These are phyloP conservation scores for Gossypium davidsonii DNA, from an alignment of 441 rosid species.

Conservation along the genomic window DNA sequence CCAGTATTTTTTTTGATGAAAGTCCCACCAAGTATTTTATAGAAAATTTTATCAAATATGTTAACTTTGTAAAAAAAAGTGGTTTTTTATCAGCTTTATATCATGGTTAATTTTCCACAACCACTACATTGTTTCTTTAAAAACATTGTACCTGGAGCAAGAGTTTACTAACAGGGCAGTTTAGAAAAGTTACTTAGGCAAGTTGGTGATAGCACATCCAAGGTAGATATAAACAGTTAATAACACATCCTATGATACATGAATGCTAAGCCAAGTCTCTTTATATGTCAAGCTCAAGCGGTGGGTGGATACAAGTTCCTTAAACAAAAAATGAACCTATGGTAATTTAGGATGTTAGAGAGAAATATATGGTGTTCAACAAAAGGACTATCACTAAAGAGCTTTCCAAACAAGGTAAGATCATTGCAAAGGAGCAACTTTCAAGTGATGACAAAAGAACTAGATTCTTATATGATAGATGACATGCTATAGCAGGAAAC, in stretches of 20 bases:
- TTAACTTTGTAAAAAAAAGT: background rate
- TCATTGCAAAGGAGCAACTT: background rate
- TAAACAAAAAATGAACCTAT: background rate
- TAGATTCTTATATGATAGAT: slow-evolving; percentile 2
- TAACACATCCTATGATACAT: background rate
- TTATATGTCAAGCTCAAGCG: slow-evolving; percentile 4
- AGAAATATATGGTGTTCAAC: background rate
- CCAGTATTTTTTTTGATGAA: too few species aligned
- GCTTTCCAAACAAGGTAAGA: background rate
- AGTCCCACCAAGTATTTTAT: too few species aligned
- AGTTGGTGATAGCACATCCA: background rate
- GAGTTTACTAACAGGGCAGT: background rate
- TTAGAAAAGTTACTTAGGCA: background rate
- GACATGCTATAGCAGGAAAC: slow-evolving; percentile 3
- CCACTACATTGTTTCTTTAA: background rate
- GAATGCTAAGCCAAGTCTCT: background rate
- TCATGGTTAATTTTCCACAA: background rate
- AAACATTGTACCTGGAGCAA: background rate
- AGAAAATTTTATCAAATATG: too few species aligned
- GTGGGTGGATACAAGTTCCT: background rate
- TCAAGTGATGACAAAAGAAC: slow-evolving; percentile 6
- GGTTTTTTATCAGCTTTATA: background rate
- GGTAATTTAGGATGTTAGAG: background rate
- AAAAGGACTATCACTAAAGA: background rate
- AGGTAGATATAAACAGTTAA: background rate